These are phyloP conservation scores for Leccinum pachyderme DNA, from an alignment of 1,284 basidiomycete genomes.

Conservation along the genomic window DNA sequence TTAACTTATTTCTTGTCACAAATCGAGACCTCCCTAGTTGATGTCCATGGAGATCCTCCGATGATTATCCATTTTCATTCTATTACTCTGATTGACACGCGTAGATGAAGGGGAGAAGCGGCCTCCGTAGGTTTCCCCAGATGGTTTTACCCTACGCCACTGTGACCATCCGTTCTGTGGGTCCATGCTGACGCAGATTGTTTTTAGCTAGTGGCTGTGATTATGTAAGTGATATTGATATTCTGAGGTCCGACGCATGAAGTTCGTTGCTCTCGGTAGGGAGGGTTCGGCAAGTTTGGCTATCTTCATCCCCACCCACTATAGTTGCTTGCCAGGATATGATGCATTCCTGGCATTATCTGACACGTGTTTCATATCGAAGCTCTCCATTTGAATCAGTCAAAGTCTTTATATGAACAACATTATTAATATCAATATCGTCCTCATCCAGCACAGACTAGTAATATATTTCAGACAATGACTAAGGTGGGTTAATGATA, in stretches of 20 bases:
- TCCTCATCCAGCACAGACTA: background rate
- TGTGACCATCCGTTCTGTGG: background rate
- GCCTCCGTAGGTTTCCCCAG: background rate
- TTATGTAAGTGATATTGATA: no score
- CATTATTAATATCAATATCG: background rate
- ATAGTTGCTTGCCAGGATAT: background rate
- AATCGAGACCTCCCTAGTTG: background rate
- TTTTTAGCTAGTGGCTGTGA: background rate
- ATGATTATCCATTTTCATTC: background rate
- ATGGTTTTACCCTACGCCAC: background rate
- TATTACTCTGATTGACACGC: background rate
- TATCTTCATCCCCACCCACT: background rate
- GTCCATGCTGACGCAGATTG: background rate
- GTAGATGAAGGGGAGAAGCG: background rate
- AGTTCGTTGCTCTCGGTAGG: background rate
- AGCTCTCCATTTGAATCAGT: background rate
- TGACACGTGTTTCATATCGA: background rate
- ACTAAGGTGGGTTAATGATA: background rate
- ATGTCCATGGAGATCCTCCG: background rate
- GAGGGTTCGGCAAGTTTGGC: no score
- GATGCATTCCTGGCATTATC: background rate
- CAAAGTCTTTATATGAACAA: no score
- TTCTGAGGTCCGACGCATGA: no score
- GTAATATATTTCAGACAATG: background rate
- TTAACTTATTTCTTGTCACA: background rate